phyloP scores from a whole-genome alignment of 495 filamentous ascomycete genomes.

The Xylaria telfairii region DNA sequence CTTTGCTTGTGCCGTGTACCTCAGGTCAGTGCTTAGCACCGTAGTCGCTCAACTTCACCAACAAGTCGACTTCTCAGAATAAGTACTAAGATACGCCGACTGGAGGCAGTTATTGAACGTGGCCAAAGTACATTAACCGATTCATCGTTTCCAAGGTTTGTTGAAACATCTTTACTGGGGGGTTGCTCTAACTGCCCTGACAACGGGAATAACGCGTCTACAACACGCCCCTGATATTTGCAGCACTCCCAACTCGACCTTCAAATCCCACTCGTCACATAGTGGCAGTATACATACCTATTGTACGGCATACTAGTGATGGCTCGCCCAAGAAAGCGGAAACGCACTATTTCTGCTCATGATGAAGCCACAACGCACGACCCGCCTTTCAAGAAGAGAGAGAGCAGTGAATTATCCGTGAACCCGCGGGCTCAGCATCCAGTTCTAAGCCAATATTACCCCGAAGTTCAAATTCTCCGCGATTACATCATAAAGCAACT shows the following conservation, averaged over 20 bases:
- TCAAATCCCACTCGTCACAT: background rate
- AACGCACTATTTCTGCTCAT: constrained; percentile 28
- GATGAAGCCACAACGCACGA: constrained; percentile 23
- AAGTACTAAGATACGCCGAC: too few relatives aligned
- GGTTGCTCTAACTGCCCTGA: background rate
- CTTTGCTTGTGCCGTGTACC: background rate
- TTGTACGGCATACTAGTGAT: constrained; percentile 28
- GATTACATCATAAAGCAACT: constrained; percentile 68
- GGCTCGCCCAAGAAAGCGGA: constrained; percentile 40
- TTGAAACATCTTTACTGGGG: background rate
- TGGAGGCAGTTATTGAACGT: background rate
- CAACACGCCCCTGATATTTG: background rate
- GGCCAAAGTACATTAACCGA: background rate
- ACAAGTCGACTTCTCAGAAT: background rate
- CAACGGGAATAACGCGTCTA: constrained; percentile 8
- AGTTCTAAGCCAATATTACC: constrained; percentile 78
- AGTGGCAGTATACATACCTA: background rate
- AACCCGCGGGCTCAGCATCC: constrained; percentile 56
- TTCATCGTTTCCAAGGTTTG: background rate
- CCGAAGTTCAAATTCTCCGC: constrained; percentile 69
- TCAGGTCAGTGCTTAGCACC: background rate
- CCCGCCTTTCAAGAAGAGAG: constrained; percentile 40
- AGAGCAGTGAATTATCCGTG: constrained; percentile 24
- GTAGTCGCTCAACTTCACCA: background rate
- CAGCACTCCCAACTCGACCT: background rate